Conservation (phyloP, 164 flowering plant species). For the Chloranthus sessilifolius region DNA sequence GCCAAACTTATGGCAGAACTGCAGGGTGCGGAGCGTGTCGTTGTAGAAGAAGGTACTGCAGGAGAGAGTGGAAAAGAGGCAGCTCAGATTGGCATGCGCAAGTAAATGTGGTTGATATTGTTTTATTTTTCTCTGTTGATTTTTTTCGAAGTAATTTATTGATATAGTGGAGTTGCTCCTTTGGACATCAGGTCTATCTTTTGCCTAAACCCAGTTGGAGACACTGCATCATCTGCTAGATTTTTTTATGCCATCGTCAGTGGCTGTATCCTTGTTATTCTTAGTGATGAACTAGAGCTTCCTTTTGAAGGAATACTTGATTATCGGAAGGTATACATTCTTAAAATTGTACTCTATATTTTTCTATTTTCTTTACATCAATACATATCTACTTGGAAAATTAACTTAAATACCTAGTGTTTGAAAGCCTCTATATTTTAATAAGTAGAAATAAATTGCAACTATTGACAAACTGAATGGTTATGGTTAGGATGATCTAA, state of each 20-base stretch:
- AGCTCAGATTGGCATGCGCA: slow-evolving; percentile 95
- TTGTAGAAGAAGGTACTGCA: slow-evolving; percentile 81
- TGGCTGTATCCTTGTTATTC: slow-evolving; percentile 91
- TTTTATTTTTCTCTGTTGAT: background rate
- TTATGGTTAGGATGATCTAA: too few relatives aligned
- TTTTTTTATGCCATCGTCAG: slow-evolving; percentile 97
- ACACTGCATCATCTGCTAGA: slow-evolving; percentile 98
- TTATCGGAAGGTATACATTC: slow-evolving; percentile 65
- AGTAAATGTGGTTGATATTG: slow-evolving; percentile 30
- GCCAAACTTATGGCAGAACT: slow-evolving; percentile 74
- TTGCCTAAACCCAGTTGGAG: slow-evolving; percentile 95
- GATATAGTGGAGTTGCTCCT: slow-evolving; percentile 5
- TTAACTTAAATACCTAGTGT: too few relatives aligned
- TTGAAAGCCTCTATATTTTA: too few relatives aligned
- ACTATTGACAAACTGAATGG: too few relatives aligned
- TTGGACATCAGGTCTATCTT: slow-evolving; percentile 63
- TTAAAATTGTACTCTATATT: too few relatives aligned
- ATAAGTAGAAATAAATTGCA: too few relatives aligned
- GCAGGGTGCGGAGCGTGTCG: slow-evolving; percentile 52
- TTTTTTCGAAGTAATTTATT: background rate
- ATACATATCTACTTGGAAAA: too few relatives aligned
- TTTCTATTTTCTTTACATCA: too few relatives aligned
- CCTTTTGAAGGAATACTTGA: slow-evolving; percentile 99
- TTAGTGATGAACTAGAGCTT: slow-evolving; percentile 96
- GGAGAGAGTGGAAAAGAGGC: slow-evolving; percentile 85